phyloP scores from a whole-genome alignment of 768 basidiomycete genomes.

The Suillus plorans region DNA sequence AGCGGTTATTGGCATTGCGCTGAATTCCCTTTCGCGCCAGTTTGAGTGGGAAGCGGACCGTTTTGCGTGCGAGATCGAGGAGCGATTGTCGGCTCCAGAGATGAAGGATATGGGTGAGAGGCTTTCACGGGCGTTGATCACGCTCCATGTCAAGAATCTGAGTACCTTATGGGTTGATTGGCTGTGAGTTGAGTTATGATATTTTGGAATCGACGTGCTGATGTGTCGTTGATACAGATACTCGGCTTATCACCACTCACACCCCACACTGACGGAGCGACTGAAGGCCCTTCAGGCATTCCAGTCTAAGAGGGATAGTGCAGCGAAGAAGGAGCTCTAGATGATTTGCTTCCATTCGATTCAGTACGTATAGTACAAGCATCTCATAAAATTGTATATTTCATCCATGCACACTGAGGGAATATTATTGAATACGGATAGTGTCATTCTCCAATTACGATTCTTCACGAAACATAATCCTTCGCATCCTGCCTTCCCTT shows the following conservation, averaged over 20 bases:
- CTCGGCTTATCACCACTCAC: constrained; percentile 94
- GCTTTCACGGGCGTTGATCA: constrained; percentile 78
- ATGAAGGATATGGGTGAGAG: constrained; percentile 87
- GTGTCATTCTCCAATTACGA: not conserved
- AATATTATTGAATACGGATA: not conserved
- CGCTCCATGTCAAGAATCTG: constrained; percentile 89
- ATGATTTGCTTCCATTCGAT: not conserved
- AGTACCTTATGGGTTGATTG: constrained; percentile 94
- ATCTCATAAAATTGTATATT: not conserved
- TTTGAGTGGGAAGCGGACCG: constrained; percentile 94
- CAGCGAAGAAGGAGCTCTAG: constrained; percentile 29
- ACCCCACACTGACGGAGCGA: constrained; percentile 91
- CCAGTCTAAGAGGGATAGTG: constrained; percentile 39
- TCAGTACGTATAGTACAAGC: not conserved
- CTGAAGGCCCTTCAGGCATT: constrained; percentile 77
- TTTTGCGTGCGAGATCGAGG: constrained; percentile 76
- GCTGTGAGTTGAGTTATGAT: constrained; percentile 50
- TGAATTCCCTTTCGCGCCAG: constrained; percentile 81
- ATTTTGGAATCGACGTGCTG: constrained; percentile 1
- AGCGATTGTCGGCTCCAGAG: constrained; percentile 40
- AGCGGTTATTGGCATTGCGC: constrained; percentile 63
- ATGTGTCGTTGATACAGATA: constrained; percentile 48
- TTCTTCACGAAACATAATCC: constrained; percentile 23
- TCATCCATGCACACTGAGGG: not conserved
- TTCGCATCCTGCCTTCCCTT: constrained; percentile 56